These are phyloP conservation scores for Euphrasia confusa DNA, from an alignment of 257 asterid species.

Conservation along the genomic window DNA sequence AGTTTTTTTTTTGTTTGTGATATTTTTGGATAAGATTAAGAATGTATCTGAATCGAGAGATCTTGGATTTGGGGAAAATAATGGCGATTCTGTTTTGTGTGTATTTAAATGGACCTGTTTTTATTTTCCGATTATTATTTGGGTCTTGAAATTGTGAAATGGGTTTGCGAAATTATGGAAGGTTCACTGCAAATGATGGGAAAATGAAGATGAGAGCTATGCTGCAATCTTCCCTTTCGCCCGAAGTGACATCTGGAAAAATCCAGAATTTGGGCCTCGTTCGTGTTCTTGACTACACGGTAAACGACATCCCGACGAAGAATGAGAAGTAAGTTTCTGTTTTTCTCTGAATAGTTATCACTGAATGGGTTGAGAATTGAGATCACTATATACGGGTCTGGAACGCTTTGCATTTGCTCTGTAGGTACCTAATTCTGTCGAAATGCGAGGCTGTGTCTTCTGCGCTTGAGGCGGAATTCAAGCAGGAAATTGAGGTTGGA, in stretches of 20 bases:
- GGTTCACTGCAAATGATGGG: slow-evolving; percentile 87
- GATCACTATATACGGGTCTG: neutral
- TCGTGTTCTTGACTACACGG: slow-evolving; percentile 62
- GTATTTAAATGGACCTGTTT: neutral
- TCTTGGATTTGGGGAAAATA: neutral
- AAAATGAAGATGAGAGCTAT: slow-evolving; percentile 58
- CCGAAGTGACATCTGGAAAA: slow-evolving; percentile 61
- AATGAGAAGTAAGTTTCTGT: slow-evolving; percentile 52
- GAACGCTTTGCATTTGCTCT: neutral
- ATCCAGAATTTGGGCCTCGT: slow-evolving; percentile 79
- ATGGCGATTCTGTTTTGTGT: neutral
- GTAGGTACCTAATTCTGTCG: slow-evolving; percentile 64
- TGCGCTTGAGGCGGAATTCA: slow-evolving; percentile 68
- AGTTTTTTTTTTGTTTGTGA: no score
- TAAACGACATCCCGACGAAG: slow-evolving; percentile 69
- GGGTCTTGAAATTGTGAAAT: neutral
- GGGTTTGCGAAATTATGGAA: slow-evolving; percentile 21
- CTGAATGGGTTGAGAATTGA: neutral
- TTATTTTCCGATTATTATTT: no score
- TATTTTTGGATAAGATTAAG: neutral
- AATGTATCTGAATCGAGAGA: slow-evolving; percentile 1
- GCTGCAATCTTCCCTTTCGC: slow-evolving; percentile 56
- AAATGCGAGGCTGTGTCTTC: slow-evolving; percentile 68
- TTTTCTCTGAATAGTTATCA: neutral
- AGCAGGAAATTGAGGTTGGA: slow-evolving; percentile 32